Conservation (phyloP, 1,284 basidiomycete species). For the Pseudozyma hubeiensis region DNA sequence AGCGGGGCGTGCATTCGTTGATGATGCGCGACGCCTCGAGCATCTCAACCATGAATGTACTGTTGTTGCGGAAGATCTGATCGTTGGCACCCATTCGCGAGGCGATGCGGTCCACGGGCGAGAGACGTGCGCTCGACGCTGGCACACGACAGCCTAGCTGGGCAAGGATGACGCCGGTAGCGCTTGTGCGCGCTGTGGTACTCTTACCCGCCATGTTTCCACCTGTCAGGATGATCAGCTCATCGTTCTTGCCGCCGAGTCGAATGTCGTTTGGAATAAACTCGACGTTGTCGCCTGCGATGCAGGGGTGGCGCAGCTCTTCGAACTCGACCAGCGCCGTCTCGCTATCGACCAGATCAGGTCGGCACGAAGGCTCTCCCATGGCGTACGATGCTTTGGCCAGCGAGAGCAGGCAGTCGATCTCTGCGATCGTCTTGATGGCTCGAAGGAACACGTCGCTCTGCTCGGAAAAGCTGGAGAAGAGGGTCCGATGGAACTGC, state of each 20-base stretch:
- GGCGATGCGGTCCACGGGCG: slow-evolving; percentile 91
- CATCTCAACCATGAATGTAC: slow-evolving; percentile 69
- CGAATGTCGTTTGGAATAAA: slow-evolving; percentile 96
- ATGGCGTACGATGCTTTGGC: slow-evolving; percentile 89
- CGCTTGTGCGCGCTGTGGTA: slow-evolving; percentile 89
- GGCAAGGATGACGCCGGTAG: slow-evolving; percentile 92
- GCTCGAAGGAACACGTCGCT: slow-evolving; percentile 54
- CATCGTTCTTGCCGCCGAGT: slow-evolving; percentile 81
- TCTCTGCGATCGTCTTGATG: slow-evolving; percentile 78
- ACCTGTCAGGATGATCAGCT: slow-evolving; percentile 90
- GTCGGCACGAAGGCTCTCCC: slow-evolving; percentile 91
- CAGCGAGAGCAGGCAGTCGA: slow-evolving; percentile 93
- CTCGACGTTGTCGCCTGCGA: slow-evolving; percentile 70
- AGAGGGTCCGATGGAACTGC: slow-evolving; percentile 68
- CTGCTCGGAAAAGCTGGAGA: slow-evolving; percentile 88
- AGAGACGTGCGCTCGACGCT: slow-evolving; percentile 82
- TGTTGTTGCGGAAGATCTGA: slow-evolving; percentile 66
- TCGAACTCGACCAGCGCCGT: slow-evolving; percentile 83
- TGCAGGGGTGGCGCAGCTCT: slow-evolving; percentile 83
- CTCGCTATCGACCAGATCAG: slow-evolving; percentile 84
- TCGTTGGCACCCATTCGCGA: slow-evolving; percentile 92
- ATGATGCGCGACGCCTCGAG: slow-evolving; percentile 67
- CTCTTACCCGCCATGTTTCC: slow-evolving; percentile 81
- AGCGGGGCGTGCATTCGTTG: slow-evolving; percentile 66
- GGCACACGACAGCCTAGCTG: slow-evolving; percentile 98